These are phyloP conservation scores for Amauroascus niger DNA, from an alignment of 2,329 filamentous ascomycete species.

Conservation along the genomic window DNA sequence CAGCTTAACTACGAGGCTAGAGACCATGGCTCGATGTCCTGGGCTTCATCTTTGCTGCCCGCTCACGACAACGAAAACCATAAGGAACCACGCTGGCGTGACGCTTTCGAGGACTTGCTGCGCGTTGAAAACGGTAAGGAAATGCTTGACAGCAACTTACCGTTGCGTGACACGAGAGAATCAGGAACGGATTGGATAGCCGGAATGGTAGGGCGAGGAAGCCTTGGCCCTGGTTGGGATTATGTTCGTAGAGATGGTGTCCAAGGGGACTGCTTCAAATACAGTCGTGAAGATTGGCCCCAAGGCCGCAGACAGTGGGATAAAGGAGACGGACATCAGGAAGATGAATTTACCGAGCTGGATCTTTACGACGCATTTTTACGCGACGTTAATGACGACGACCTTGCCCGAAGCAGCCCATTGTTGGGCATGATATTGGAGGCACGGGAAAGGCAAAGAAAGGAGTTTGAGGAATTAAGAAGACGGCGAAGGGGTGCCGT, in stretches of 20 bases:
- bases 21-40: conserved; percentile 26
- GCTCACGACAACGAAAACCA: conserved; percentile 29
- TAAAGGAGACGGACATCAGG: conserved; percentile 26
- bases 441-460: conserved; percentile 23
- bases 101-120: conserved; percentile 52
- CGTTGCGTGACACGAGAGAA: conserved; percentile 22
- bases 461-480: conserved; percentile 18
- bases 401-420: conserved; percentile 28
- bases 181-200: conserved; percentile 34
- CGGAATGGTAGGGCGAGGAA: conserved; percentile 34
- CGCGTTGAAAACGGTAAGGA: conserved; percentile 39
- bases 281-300: conserved; percentile 4
- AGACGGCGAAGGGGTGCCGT: conserved; percentile 11
- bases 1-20: conserved; percentile 21
- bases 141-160: conserved; percentile 33
- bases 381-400: conserved; percentile 28
- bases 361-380: conserved; percentile 46
- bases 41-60: conserved; percentile 27
- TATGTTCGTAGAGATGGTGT: conserved; percentile 21
- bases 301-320: conserved; percentile 24
- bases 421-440: conserved; percentile 29
- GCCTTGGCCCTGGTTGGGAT: conserved; percentile 34
- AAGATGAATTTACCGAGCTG: conserved; percentile 38
- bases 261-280: conserved; percentile 13
- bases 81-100: conserved; percentile 41